Percentiles rank a stretch among this genome's conserved stretches.
Evolutionary conservation across 1,139 yeast genomes (phyloP).

Genomic region (Hansenula lynferdii): DNA sequence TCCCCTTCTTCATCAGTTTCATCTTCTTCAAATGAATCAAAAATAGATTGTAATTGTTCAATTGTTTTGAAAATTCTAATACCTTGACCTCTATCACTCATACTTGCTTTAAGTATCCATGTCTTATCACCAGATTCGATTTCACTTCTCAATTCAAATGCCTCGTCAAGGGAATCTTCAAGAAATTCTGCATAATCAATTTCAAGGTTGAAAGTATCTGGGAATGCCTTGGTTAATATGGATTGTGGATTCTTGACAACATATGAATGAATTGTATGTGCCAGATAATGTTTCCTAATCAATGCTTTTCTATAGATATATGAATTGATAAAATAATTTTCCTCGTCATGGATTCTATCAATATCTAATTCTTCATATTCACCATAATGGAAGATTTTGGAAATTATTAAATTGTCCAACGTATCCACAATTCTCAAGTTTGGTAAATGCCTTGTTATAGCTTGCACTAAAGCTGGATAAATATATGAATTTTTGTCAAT

Average conservation of each 20-base stretch:
- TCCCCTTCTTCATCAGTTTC: slow-evolving; percentile 51
- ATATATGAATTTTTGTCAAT: slow-evolving; percentile 45
- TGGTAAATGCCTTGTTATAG: slow-evolving; percentile 33
- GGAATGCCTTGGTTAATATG: slow-evolving; percentile 53
- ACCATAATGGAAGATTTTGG: slow-evolving; percentile 65
- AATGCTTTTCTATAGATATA: slow-evolving; percentile 84
- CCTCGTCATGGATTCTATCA: slow-evolving; percentile 39
- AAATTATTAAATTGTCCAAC: slow-evolving; percentile 7
- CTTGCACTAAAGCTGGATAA: slow-evolving; percentile 46
- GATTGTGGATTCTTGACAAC: slow-evolving; percentile 72
- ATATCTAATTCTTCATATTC: slow-evolving; percentile 89
- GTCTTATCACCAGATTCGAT: slow-evolving; percentile 57
- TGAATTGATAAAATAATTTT: slow-evolving; percentile 65
- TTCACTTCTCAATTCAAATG: slow-evolving; percentile 80
- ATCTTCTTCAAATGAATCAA: slow-evolving; percentile 79
- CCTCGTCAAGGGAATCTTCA: slow-evolving; percentile 90
- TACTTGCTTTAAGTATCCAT: slow-evolving; percentile 92
- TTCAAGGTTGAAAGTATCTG: slow-evolving; percentile 75
- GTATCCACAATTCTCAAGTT: slow-evolving; percentile 6
- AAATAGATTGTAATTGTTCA: slow-evolving; percentile 75
- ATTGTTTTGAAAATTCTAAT: slow-evolving; percentile 75
- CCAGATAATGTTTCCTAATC: slow-evolving; percentile 83
- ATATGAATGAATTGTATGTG: slow-evolving; percentile 73
- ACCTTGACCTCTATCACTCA: slow-evolving; percentile 98
- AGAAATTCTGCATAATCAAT: slow-evolving; percentile 96